A percentile compares a stretch with the other conserved stretches of the same genome.
phyloP scores from a whole-genome alignment of 2,329 filamentous ascomycete genomes.

The Trichoderma arundinaceum region DNA sequence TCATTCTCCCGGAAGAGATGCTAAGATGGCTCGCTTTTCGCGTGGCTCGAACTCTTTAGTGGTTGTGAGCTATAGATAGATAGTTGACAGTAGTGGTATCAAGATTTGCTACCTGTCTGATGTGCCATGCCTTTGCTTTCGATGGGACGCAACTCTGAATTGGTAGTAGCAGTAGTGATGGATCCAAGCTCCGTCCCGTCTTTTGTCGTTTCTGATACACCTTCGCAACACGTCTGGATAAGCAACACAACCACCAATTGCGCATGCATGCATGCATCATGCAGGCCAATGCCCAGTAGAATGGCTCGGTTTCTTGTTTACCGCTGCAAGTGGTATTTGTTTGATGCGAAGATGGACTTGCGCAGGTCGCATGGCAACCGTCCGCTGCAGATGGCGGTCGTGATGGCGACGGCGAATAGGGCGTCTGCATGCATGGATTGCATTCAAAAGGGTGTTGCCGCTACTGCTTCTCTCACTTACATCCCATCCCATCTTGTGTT shows the following conservation, averaged over 20 bases:
- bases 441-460: slow-evolving; percentile 22
- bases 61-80: no score
- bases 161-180: no score
- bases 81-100: no score
- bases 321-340: slow-evolving; percentile 10
- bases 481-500: not conserved
- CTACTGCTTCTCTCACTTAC: slow-evolving; percentile 23
- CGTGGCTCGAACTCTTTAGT: no score
- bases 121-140: no score
- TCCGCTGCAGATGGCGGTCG: slow-evolving; percentile 5
- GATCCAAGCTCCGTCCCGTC: no score
- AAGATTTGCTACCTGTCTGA: no score
- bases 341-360: slow-evolving; percentile 14
- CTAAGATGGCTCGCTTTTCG: no score
- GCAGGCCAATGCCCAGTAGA: slow-evolving; percentile 19
- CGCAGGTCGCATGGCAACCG: slow-evolving; percentile 28
- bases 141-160: no score
- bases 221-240: not conserved
- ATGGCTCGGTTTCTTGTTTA: slow-evolving; percentile 22
- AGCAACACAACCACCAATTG: not conserved
- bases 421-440: not conserved
- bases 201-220: no score
- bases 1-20: slow-evolving; percentile 9
- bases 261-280: slow-evolving; percentile 24
- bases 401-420: slow-evolving; percentile 23